Evolutionary conservation across 2,329 filamentous ascomycete species (phyloP).

Genomic region (Cryphonectria japonica): DNA sequence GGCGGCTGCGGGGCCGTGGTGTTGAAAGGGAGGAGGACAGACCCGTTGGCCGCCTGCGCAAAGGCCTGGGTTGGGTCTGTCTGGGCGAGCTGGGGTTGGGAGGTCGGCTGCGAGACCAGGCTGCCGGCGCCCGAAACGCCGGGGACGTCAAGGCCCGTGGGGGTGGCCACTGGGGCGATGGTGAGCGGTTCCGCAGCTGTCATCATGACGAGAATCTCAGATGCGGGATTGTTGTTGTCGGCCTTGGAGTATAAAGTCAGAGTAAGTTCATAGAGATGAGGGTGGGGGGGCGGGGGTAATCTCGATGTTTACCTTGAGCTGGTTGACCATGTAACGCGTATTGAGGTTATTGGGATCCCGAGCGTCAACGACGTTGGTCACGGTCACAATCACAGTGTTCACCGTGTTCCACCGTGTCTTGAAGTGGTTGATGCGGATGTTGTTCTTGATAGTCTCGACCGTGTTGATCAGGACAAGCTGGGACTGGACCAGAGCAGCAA

Average conservation of each 20-base stretch:
- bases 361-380: slow-evolving; percentile 43
- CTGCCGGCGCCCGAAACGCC: slow-evolving; percentile 18
- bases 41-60: slow-evolving; percentile 38
- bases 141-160: slow-evolving; percentile 21
- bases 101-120: slow-evolving; percentile 30
- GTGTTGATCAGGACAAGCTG: slow-evolving; percentile 43
- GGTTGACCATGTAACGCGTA: slow-evolving; percentile 46
- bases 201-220: slow-evolving; percentile 44
- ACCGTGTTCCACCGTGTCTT: slow-evolving; percentile 32
- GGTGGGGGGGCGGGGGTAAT: no score
- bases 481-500: slow-evolving; percentile 43
- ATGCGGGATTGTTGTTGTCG: slow-evolving; percentile 42
- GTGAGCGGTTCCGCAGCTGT: slow-evolving; percentile 43
- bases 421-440: slow-evolving; percentile 48
- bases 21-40: slow-evolving; percentile 42
- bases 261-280: not conserved
- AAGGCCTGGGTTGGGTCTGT: slow-evolving; percentile 41
- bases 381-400: slow-evolving; percentile 45
- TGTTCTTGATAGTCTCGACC: slow-evolving; percentile 47
- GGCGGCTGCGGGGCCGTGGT: slow-evolving; percentile 37
- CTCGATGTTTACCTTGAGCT: slow-evolving; percentile 33
- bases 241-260: slow-evolving; percentile 31
- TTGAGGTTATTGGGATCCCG: slow-evolving; percentile 37
- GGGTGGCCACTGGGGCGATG: slow-evolving; percentile 34
- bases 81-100: slow-evolving; percentile 31